Conservation (phyloP, 176 grass and related monocot genomes). For the Elymus sibiricus region DNA sequence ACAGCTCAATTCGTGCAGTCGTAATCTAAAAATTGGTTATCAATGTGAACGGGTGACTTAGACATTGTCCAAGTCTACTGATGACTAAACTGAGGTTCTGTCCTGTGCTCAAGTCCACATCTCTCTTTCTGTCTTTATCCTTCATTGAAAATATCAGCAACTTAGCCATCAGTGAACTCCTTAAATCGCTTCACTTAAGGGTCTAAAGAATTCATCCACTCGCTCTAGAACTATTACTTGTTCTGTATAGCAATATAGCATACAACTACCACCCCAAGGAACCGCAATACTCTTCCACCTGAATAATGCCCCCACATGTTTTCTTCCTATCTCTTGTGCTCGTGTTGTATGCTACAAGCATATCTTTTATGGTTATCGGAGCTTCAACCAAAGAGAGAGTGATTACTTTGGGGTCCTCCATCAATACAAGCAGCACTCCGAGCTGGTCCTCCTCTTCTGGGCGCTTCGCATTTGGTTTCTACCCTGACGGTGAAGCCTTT, state of each 20-base stretch:
- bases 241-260: too few species aligned
- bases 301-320: too few species aligned
- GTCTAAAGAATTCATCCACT: too few species aligned
- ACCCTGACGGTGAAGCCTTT: constrained; percentile 25
- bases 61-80: background rate
- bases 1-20: background rate
- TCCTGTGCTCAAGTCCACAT: background rate
- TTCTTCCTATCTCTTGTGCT: background rate
- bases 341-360: too few species aligned
- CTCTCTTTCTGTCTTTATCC: too few species aligned
- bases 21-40: background rate
- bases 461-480: constrained; percentile 48
- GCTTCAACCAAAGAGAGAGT: background rate
- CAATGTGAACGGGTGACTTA: background rate
- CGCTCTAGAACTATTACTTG: too few species aligned
- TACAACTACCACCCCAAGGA: too few species aligned
- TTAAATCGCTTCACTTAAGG: too few species aligned
- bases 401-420: background rate
- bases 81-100: background rate
- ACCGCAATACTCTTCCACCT: too few species aligned
- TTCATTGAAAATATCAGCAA: too few species aligned
- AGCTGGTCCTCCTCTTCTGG: constrained; percentile 46
- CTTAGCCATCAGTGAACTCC: too few species aligned
- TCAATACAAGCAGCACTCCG: background rate
- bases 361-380: too few species aligned